These are phyloP conservation scores for Phytophthora agathidicida DNA, from an alignment of 352 stramenopile species.

Conservation along the genomic window DNA sequence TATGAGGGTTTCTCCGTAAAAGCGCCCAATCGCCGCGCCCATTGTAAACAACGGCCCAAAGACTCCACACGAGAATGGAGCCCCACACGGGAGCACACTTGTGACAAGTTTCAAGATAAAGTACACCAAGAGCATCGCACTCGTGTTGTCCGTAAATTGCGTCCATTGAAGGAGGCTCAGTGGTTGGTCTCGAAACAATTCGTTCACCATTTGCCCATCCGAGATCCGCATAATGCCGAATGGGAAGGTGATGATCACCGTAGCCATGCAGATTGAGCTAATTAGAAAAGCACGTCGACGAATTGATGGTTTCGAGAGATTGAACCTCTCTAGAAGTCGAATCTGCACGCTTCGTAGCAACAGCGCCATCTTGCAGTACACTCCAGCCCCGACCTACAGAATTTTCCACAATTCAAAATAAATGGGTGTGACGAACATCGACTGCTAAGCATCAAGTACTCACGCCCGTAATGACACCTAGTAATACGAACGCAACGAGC, in stretches of 20 bases:
- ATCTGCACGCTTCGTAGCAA: slow-evolving; percentile 52
- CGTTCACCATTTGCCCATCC: slow-evolving; percentile 74
- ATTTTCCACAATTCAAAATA: neutral
- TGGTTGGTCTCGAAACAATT: slow-evolving; percentile 72
- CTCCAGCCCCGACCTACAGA: slow-evolving; percentile 57
- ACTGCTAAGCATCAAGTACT: too few relatives aligned
- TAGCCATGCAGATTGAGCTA: slow-evolving; percentile 63
- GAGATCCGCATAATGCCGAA: slow-evolving; percentile 76
- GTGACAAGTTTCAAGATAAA: slow-evolving; percentile 75
- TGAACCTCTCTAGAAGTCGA: slow-evolving; percentile 58
- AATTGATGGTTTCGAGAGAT: slow-evolving; percentile 55
- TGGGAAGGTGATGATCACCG: slow-evolving; percentile 67
- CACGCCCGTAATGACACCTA: slow-evolving; percentile 74
- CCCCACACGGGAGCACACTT: slow-evolving; percentile 72
- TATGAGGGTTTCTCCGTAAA: slow-evolving; percentile 82
- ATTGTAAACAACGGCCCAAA: slow-evolving; percentile 87
- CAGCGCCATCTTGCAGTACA: slow-evolving; percentile 68
- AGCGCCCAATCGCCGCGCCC: slow-evolving; percentile 69
- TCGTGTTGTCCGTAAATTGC: slow-evolving; percentile 60
- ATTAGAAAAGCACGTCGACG: slow-evolving; percentile 63
- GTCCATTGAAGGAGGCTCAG: slow-evolving; percentile 68
- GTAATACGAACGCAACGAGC: slow-evolving; percentile 71
- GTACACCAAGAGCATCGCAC: slow-evolving; percentile 71
- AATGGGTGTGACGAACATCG: neutral
- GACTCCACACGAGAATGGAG: slow-evolving; percentile 78